A percentile compares a stretch with the other conserved stretches of the same genome.
Evolutionary conservation across 305 asterid species (phyloP).

Genomic region (Euphrasia arctica): DNA sequence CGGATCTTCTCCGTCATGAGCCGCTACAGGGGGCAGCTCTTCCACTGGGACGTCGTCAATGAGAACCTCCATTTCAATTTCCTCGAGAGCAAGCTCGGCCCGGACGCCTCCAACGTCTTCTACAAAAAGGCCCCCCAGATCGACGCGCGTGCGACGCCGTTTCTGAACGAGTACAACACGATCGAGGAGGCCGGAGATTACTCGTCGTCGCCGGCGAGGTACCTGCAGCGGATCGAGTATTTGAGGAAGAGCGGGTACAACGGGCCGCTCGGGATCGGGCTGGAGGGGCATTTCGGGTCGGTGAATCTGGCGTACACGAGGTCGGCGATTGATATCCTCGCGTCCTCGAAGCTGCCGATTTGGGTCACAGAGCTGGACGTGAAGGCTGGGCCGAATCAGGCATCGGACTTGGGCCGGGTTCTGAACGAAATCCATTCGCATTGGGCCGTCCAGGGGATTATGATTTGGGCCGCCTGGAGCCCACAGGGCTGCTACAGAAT

Average conservation of each 20-base stretch:
- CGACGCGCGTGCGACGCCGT: slow-evolving; percentile 38
- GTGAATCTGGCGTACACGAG: slow-evolving; percentile 53
- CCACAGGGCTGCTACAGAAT: slow-evolving; percentile 55
- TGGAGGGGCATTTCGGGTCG: slow-evolving; percentile 54
- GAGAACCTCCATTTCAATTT: slow-evolving; percentile 54
- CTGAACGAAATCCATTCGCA: slow-evolving; percentile 46
- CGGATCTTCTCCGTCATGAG: slow-evolving; percentile 38
- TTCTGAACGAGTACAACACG: slow-evolving; percentile 63
- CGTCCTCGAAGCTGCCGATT: slow-evolving; percentile 51
- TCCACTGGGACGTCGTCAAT: slow-evolving; percentile 74
- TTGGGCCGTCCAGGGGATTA: slow-evolving; percentile 37
- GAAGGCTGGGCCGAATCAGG: slow-evolving; percentile 44
- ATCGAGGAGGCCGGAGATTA: slow-evolving; percentile 41
- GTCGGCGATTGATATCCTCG: slow-evolving; percentile 49
- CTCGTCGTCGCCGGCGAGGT: slow-evolving; percentile 35
- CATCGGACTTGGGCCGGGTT: slow-evolving; percentile 39
- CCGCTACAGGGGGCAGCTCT: slow-evolving; percentile 44
- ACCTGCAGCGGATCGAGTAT: slow-evolving; percentile 38
- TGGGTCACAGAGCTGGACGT: slow-evolving; percentile 81
- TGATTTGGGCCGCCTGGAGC: slow-evolving; percentile 58
- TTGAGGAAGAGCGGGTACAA: slow-evolving; percentile 39
- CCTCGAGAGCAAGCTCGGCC: slow-evolving; percentile 50
- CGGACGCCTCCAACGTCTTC: slow-evolving; percentile 37
- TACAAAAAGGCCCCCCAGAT: slow-evolving; percentile 29
- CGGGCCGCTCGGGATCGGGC: slow-evolving; percentile 66